Conservation (phyloP, 495 filamentous ascomycete genomes). For the Neurospora sp. region DNA sequence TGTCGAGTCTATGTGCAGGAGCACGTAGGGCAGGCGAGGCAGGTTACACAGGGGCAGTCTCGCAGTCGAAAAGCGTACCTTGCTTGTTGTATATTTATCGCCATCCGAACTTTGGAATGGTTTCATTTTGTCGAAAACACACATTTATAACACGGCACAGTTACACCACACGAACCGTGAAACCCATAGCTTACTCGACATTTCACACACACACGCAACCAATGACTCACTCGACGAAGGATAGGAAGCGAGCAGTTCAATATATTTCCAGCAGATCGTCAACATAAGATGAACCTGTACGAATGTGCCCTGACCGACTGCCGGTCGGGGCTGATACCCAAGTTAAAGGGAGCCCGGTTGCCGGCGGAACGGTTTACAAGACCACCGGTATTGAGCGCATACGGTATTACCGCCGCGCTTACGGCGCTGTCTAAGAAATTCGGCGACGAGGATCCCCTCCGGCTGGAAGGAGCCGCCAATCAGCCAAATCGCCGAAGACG, state of each 20-base stretch:
- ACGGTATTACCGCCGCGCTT: neutral
- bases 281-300: neutral
- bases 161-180: neutral
- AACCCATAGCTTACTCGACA: neutral
- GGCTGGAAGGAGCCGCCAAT: neutral
- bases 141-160: neutral
- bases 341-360: neutral
- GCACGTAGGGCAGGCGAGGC: neutral
- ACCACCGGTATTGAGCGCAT: neutral
- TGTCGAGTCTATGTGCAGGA: neutral
- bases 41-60: neutral
- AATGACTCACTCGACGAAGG: neutral
- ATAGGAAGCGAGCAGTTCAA: neutral
- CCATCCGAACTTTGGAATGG: neutral
- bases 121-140: neutral
- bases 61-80: neutral
- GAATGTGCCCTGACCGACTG: neutral
- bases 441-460: neutral
- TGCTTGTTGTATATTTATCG: neutral
- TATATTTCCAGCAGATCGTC: neutral
- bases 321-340: neutral
- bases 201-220: neutral
- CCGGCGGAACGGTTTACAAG: neutral
- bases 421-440: neutral
- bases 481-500: neutral